These are phyloP conservation scores for Saccharomycopsis selenospora DNA, from an alignment of 805 yeast species.

Conservation along the genomic window DNA sequence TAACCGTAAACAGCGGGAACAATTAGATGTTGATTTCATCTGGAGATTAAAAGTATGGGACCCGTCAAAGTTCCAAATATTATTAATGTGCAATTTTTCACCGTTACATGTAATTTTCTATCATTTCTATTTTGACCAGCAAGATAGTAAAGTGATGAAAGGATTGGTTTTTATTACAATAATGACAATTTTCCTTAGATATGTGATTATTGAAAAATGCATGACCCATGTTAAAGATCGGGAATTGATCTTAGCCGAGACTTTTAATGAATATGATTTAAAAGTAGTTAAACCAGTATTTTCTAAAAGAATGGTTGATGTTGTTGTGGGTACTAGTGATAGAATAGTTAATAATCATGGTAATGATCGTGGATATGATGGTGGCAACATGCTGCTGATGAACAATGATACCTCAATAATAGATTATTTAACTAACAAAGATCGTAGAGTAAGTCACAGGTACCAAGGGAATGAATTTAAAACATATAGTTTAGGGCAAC, in stretches of 20 bases:
- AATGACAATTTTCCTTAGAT: slow-evolving; percentile 30
- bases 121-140: slow-evolving; percentile 32
- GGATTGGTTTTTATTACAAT: slow-evolving; percentile 32
- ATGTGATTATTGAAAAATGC: slow-evolving; percentile 38
- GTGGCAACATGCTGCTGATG: too few relatives aligned
- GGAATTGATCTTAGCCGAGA: slow-evolving; percentile 51
- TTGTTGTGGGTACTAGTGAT: slow-evolving; percentile 49
- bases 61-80: slow-evolving; percentile 52
- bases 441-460: too few relatives aligned
- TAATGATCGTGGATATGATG: too few relatives aligned
- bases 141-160: slow-evolving; percentile 26
- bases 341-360: too few relatives aligned
- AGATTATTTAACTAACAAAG: not conserved
- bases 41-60: slow-evolving; percentile 63
- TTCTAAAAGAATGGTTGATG: slow-evolving; percentile 48
- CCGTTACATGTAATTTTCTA: slow-evolving; percentile 45
- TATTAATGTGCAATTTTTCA: slow-evolving; percentile 46
- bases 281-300: slow-evolving; percentile 57
- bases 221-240: slow-evolving; percentile 48
- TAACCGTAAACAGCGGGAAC: not conserved
- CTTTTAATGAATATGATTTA: slow-evolving; percentile 52
- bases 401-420: too few relatives aligned
- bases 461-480: not conserved
- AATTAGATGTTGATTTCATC: not conserved
- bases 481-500: not conserved